Evolutionary conservation across 306 rosid species (phyloP).

Genomic region (Prunus kanzakura): DNA sequence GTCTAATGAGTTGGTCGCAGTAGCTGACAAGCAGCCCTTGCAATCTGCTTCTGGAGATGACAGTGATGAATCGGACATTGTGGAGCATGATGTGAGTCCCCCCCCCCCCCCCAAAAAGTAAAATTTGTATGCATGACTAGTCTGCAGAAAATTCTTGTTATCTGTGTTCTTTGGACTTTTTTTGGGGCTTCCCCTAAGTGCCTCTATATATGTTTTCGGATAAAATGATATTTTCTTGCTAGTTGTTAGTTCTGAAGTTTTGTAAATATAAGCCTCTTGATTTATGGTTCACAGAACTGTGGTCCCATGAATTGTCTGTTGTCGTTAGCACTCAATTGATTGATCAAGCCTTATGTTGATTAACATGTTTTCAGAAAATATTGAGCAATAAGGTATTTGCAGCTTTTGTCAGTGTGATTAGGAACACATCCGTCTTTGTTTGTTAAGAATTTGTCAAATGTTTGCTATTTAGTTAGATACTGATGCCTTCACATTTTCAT

Average conservation of each 20-base stretch:
- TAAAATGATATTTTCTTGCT: not conserved
- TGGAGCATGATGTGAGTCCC: slow-evolving; percentile 85
- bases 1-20: slow-evolving; percentile 40
- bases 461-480: not conserved
- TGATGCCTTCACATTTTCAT: not conserved
- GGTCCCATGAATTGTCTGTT: not conserved
- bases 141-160: not conserved
- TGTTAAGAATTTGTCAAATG: not conserved
- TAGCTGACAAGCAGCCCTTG: slow-evolving; percentile 36
- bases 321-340: not conserved
- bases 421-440: not conserved
- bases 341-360: not conserved
- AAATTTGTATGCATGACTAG: not conserved
- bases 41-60: slow-evolving; percentile 53
- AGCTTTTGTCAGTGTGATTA: not conserved
- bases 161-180: not conserved
- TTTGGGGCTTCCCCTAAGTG: not conserved
- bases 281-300: not conserved
- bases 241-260: not conserved
- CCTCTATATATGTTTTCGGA: not conserved
- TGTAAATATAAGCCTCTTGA: not conserved
- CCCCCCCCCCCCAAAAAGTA: not conserved
- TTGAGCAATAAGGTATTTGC: not conserved
- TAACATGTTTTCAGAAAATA: not conserved
- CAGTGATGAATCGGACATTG: slow-evolving; percentile 80